These are phyloP conservation scores for Ascochyta rabiei DNA, from an alignment of 2,329 filamentous ascomycete species.

Conservation along the genomic window DNA sequence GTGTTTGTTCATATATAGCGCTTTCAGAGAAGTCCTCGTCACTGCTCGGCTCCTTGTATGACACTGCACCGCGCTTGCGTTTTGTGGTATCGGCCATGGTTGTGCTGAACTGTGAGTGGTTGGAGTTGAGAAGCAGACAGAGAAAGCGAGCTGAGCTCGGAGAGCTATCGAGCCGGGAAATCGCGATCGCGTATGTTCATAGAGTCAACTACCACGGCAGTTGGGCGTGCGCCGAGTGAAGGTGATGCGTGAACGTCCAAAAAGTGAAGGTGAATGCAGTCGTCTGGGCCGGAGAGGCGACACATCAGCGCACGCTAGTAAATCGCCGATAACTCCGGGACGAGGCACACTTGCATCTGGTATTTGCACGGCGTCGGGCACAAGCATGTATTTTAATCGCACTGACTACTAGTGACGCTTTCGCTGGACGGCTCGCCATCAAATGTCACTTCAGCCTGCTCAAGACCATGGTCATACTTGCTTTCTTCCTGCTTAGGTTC, in stretches of 20 bases:
- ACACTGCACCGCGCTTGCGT: conserved; percentile 45
- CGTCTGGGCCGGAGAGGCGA: conserved; percentile 4
- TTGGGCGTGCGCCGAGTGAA: not conserved
- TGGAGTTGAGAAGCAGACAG: not conserved
- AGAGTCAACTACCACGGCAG: not conserved
- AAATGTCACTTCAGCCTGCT: not conserved
- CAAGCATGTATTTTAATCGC: not conserved
- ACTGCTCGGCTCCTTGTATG: conserved; percentile 46
- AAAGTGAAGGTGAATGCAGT: not conserved
- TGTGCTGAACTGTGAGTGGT: not conserved
- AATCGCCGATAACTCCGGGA: conserved; percentile 5
- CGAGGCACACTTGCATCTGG: not conserved
- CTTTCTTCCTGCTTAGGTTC: not conserved
- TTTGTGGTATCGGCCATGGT: conserved; percentile 41
- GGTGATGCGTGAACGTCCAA: not conserved
- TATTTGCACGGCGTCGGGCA: not conserved
- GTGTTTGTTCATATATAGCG: conserved; percentile 20
- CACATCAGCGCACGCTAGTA: conserved; percentile 11
- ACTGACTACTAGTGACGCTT: not conserved
- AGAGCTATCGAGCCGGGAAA: conserved; percentile 6
- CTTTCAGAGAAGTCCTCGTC: conserved; percentile 37
- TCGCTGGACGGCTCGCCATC: not conserved
- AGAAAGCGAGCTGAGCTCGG: not conserved
- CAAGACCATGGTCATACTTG: not conserved
- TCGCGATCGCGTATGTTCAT: conserved; percentile 7